phyloP scores from a whole-genome alignment of 108 stramenopile species.

The Cyclotella atomus region DNA sequence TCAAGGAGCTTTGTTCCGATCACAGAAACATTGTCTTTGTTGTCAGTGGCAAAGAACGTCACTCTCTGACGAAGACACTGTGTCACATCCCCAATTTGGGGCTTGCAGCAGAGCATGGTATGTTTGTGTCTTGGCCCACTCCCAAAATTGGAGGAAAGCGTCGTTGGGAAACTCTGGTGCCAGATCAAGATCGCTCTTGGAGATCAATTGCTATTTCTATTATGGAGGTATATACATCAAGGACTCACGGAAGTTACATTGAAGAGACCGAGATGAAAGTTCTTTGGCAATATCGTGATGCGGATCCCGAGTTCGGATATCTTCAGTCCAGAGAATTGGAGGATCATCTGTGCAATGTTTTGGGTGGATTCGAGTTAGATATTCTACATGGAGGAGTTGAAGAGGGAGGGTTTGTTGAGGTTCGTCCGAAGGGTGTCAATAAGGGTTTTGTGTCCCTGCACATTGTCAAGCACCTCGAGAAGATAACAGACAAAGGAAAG shows the following conservation, averaged over 20 bases:
- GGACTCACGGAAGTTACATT: constrained; percentile 92
- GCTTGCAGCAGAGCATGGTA: constrained; percentile 92
- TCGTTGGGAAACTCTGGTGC: constrained; percentile 86
- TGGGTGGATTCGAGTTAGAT: constrained; percentile 80
- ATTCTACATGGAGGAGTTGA: constrained; percentile 91
- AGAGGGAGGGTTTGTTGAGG: constrained; percentile 89
- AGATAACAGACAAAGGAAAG: constrained; percentile 48
- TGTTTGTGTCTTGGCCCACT: constrained; percentile 92
- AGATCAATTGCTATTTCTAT: constrained; percentile 81
- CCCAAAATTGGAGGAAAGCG: constrained; percentile 62
- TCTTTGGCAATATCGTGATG: constrained; percentile 96
- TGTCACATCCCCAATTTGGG: constrained; percentile 84
- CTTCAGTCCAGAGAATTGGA: constrained; percentile 95
- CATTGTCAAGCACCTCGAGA: constrained; percentile 68
- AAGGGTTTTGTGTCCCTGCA: constrained; percentile 89
- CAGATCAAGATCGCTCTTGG: constrained; percentile 90
- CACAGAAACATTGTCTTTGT: constrained; percentile 91
- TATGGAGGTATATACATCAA: constrained; percentile 94
- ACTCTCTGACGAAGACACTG: constrained; percentile 80
- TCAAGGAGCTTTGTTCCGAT: constrained; percentile 83
- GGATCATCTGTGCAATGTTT: constrained; percentile 92
- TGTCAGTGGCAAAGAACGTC: constrained; percentile 87
- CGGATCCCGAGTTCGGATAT: constrained; percentile 98
- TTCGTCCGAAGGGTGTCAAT: constrained; percentile 87
- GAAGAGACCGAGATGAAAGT: constrained; percentile 94